Conservation (phyloP, 306 rosid species). For the Clitoria ternatea region DNA sequence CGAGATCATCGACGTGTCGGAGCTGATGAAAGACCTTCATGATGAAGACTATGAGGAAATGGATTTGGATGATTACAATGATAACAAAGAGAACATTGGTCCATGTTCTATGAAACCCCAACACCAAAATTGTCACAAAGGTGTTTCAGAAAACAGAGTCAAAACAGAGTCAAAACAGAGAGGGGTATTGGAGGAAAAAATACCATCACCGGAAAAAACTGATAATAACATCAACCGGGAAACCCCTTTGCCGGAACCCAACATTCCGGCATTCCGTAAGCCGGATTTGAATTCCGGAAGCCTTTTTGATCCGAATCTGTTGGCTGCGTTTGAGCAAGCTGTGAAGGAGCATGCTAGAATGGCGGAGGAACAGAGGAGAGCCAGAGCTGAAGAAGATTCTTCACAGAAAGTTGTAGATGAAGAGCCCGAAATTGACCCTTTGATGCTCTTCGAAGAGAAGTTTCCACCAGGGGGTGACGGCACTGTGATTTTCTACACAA, state of each 20-base stretch:
- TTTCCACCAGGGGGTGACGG: conserved; percentile 72
- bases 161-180: conserved; percentile 27
- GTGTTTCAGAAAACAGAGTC: background rate
- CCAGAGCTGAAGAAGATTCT: conserved; percentile 25
- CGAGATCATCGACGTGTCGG: conserved; percentile 40
- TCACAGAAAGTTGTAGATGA: conserved; percentile 31
- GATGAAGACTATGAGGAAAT: conserved; percentile 31
- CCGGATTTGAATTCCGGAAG: conserved; percentile 75
- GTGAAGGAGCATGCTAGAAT: conserved; percentile 45
- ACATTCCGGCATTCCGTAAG: conserved; percentile 50
- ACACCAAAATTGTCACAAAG: background rate
- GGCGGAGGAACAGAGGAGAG: conserved; percentile 41
- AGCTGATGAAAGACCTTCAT: conserved; percentile 54
- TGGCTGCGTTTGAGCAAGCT: conserved; percentile 57
- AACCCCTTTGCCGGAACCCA: conserved; percentile 38
- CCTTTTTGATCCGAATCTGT: conserved; percentile 78
- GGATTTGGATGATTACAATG: conserved; percentile 26
- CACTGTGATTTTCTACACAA: conserved; percentile 72
- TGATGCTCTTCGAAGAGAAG: conserved; percentile 47
- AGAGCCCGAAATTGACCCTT: conserved; percentile 22
- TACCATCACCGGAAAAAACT: background rate
- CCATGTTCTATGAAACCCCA: conserved; percentile 28
- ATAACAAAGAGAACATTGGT: conserved; percentile 64
- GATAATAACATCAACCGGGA: background rate
- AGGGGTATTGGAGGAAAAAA: conserved; percentile 23